These are phyloP conservation scores for Tuctoria greenei DNA, from an alignment of 176 grass and related monocot genomes.

Conservation along the genomic window DNA sequence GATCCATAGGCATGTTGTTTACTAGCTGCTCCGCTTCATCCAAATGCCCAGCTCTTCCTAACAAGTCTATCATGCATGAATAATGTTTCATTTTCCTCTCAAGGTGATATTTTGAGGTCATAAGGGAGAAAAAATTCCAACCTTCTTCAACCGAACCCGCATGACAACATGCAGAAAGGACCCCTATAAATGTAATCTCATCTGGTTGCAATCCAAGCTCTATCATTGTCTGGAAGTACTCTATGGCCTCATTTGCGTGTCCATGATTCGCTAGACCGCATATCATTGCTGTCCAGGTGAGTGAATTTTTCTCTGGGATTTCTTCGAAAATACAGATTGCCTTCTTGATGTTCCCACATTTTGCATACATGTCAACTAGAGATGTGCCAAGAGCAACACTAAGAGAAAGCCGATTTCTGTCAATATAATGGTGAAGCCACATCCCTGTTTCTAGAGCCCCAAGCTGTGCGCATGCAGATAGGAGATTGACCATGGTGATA, in stretches of 20 bases:
- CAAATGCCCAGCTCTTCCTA: constrained; percentile 69
- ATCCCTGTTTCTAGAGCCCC: constrained; percentile 68
- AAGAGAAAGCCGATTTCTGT: constrained; percentile 43
- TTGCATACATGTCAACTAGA: constrained; percentile 85
- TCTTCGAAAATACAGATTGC: constrained; percentile 50
- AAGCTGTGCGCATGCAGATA: constrained; percentile 64
- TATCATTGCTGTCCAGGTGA: constrained; percentile 70
- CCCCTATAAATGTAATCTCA: constrained; percentile 70
- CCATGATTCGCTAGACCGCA: constrained; percentile 73
- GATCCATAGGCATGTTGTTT: constrained; percentile 66
- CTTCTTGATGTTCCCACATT: constrained; percentile 75
- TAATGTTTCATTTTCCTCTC: constrained; percentile 71
- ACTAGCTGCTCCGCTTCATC: constrained; percentile 72
- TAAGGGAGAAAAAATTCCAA: constrained; percentile 44
- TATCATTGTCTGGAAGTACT: constrained; percentile 61
- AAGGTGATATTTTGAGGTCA: constrained; percentile 63
- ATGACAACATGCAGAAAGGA: constrained; percentile 80
- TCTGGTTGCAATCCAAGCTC: constrained; percentile 54
- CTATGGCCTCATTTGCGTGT: constrained; percentile 53
- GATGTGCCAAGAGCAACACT: constrained; percentile 58
- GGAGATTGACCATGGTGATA: constrained; percentile 66
- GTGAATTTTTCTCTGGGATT: constrained; percentile 63
- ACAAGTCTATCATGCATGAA: constrained; percentile 84
- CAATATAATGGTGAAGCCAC: constrained; percentile 66
- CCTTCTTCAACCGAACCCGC: constrained; percentile 67